Conservation (phyloP, 2,329 filamentous ascomycete genomes). For the Tetracladium maxilliforme region DNA sequence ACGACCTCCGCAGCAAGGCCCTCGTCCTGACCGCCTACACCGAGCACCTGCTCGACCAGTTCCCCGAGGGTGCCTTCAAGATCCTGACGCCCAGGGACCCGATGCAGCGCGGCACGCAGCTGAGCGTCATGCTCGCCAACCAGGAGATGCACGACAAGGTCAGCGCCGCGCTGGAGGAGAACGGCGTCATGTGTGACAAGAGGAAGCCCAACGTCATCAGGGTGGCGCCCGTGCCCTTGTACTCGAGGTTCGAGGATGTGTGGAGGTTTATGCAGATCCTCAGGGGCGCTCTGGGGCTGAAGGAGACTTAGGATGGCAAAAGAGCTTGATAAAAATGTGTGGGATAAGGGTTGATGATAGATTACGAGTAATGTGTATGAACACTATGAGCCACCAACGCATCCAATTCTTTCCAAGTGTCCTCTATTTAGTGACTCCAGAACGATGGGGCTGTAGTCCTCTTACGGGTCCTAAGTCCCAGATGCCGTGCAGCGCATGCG, state of each 20-base stretch:
- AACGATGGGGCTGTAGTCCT: no score
- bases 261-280: slow-evolving; percentile 41
- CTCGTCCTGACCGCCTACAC: slow-evolving; percentile 63
- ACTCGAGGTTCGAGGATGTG: slow-evolving; percentile 68
- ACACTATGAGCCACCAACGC: no score
- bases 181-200: slow-evolving; percentile 68
- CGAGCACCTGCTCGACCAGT: slow-evolving; percentile 44
- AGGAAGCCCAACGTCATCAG: slow-evolving; percentile 74
- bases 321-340: no score
- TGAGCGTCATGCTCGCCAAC: slow-evolving; percentile 58
- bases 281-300: slow-evolving; percentile 9
- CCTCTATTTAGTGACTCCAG: no score
- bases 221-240: slow-evolving; percentile 71
- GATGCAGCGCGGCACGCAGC: slow-evolving; percentile 29
- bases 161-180: slow-evolving; percentile 44
- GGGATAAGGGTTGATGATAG: no score
- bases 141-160: slow-evolving; percentile 59
- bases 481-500: no score
- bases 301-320: no score
- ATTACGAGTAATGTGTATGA: no score
- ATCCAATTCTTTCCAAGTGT: no score
- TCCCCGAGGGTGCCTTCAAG: slow-evolving; percentile 20
- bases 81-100: slow-evolving; percentile 21
- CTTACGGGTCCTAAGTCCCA: no score
- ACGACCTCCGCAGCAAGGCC: slow-evolving; percentile 53